These are phyloP conservation scores for Furcasterigmium furcatum DNA, from an alignment of 2,329 filamentous ascomycete species.

Conservation along the genomic window DNA sequence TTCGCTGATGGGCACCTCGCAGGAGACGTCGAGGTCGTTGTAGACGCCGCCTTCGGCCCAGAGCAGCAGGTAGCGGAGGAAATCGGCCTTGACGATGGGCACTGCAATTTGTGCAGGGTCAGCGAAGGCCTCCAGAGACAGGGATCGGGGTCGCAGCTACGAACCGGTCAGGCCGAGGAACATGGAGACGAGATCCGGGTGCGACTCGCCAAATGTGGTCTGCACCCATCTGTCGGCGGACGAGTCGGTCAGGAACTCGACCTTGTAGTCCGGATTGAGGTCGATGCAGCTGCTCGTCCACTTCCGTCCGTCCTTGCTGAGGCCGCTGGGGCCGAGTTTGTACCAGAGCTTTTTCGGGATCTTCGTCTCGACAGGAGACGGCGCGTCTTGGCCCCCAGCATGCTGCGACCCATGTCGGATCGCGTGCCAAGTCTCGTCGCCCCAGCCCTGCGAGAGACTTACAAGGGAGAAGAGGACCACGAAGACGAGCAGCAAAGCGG, in stretches of 20 bases:
- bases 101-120: constrained; percentile 10
- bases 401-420: too few species aligned
- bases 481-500: too few species aligned
- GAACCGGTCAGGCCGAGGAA: constrained; percentile 14
- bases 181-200: constrained; percentile 16
- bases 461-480: too few species aligned
- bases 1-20: constrained; percentile 26
- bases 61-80: constrained; percentile 68
- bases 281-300: constrained; percentile 27
- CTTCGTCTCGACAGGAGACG: too few species aligned
- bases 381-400: too few species aligned
- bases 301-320: constrained; percentile 19
- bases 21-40: constrained; percentile 42
- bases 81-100: constrained; percentile 56
- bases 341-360: constrained; percentile 28
- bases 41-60: constrained; percentile 77
- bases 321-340: constrained; percentile 30
- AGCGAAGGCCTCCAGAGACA: neutral
- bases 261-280: constrained; percentile 19
- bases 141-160: neutral
- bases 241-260: constrained; percentile 21
- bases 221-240: constrained; percentile 22
- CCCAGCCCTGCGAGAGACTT: too few species aligned
- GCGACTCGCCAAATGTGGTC: constrained; percentile 37
- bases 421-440: too few species aligned